Percentiles rank a stretch among this genome's conserved stretches.
phyloP scores from a whole-genome alignment of 176 grass and related monocot species.

The Poa annua region DNA sequence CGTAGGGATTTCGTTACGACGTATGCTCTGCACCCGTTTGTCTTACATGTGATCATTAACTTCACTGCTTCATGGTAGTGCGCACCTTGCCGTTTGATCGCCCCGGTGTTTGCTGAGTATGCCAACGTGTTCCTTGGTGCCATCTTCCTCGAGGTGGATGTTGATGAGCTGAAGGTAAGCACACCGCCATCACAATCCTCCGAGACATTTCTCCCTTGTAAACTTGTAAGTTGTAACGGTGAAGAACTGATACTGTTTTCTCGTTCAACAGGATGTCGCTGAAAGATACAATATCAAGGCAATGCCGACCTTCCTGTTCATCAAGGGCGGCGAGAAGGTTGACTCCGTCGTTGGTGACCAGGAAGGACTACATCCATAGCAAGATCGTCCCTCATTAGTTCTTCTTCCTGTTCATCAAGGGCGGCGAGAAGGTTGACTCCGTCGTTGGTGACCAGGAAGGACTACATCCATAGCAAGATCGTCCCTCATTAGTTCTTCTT shows the following conservation, averaged over 20 bases:
- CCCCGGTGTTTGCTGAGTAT: slow-evolving; percentile 44
- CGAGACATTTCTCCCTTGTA: background rate
- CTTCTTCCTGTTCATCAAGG: no score
- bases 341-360: slow-evolving; percentile 49
- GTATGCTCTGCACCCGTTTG: background rate
- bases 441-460: no score
- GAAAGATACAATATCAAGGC: slow-evolving; percentile 45
- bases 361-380: slow-evolving; percentile 46
- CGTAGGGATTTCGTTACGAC: no score
- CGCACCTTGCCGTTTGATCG: slow-evolving; percentile 60
- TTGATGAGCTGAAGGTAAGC: slow-evolving; percentile 73
- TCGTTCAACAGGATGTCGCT: slow-evolving; percentile 41
- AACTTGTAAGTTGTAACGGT: no score
- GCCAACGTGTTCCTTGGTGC: slow-evolving; percentile 47
- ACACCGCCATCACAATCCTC: background rate
- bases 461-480: no score
- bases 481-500: no score
- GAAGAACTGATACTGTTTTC: background rate
- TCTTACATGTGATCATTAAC: slow-evolving; percentile 63
- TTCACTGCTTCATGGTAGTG: slow-evolving; percentile 90
- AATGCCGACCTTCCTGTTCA: slow-evolving; percentile 64
- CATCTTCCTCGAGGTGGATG: slow-evolving; percentile 75
- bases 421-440: no score
- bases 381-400: slow-evolving; percentile 27
- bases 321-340: slow-evolving; percentile 46